Evolutionary conservation across 768 basidiomycete genomes (phyloP).

Genomic region (Sistotremastrum suecicum): DNA sequence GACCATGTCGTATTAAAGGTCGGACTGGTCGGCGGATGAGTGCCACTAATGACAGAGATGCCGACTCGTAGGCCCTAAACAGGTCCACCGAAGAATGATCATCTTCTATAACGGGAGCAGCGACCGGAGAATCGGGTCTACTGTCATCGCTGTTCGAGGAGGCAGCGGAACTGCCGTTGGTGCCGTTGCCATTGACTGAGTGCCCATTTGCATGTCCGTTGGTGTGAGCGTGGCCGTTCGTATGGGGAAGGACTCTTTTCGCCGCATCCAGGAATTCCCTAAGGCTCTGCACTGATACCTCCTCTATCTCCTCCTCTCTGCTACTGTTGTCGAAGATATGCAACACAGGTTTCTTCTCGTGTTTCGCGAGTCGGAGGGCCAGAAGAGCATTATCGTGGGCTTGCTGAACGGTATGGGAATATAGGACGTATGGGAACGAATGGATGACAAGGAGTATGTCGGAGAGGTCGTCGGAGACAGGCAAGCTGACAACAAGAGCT

Average conservation of each 20-base stretch:
- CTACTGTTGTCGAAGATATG: conserved; percentile 58
- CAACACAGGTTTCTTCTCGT: conserved; percentile 62
- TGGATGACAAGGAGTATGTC: conserved; percentile 65
- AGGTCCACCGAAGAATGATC: conserved; percentile 9
- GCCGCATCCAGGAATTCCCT: conserved; percentile 44
- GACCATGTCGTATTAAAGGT: conserved; percentile 38
- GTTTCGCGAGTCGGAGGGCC: conserved; percentile 63
- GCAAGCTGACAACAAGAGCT: conserved; percentile 62
- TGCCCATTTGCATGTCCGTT: conserved; percentile 24
- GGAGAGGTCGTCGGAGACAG: conserved; percentile 50
- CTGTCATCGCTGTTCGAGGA: background rate
- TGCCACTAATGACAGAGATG: conserved; percentile 47
- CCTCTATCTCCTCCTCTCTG: conserved; percentile 26
- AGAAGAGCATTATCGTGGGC: conserved; percentile 86
- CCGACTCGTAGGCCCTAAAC: conserved; percentile 52
- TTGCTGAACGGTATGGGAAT: conserved; percentile 64
- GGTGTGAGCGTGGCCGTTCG: conserved; percentile 8
- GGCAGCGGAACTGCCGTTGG: conserved; percentile 5
- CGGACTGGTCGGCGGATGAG: conserved; percentile 46
- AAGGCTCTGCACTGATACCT: conserved; percentile 45
- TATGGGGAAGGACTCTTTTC: conserved; percentile 13
- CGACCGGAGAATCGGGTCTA: background rate
- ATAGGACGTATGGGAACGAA: conserved; percentile 67
- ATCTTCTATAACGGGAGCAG: conserved; percentile 7
- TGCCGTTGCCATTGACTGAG: conserved; percentile 14